These are phyloP conservation scores for Actinidia polygama DNA, from an alignment of 179 eudicot species.

Conservation along the genomic window DNA sequence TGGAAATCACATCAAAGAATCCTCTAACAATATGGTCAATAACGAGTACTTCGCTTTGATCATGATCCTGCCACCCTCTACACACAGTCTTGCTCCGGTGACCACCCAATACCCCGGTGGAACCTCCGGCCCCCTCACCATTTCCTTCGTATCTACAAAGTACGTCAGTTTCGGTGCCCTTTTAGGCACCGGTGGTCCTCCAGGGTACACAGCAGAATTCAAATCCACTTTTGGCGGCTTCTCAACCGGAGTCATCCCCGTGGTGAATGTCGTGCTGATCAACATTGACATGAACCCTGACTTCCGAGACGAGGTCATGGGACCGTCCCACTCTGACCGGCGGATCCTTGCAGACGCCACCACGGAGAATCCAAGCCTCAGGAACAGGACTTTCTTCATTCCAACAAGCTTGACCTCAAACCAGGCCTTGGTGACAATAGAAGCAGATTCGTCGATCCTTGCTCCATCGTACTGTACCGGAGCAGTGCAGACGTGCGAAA, in stretches of 20 bases:
- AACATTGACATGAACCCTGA: conserved; percentile 82
- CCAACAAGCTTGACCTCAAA: conserved; percentile 81
- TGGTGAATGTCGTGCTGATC: conserved; percentile 79
- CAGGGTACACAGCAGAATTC: conserved; percentile 86
- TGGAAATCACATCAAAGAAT: conserved; percentile 53
- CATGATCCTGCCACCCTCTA: conserved; percentile 70
- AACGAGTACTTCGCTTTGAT: conserved; percentile 79
- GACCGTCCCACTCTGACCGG: conserved; percentile 82
- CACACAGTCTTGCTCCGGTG: conserved; percentile 84
- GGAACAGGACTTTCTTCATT: conserved; percentile 76
- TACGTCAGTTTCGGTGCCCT: conserved; percentile 63
- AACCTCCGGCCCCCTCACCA: conserved; percentile 89
- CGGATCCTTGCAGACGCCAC: conserved; percentile 72
- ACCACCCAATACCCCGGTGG: conserved; percentile 97
- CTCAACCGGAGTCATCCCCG: conserved; percentile 40
- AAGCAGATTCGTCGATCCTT: conserved; percentile 57
- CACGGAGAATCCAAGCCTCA: conserved; percentile 80
- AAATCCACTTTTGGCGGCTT: conserved; percentile 71
- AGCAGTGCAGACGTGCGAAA: conserved; percentile 91
- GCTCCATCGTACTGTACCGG: conserved; percentile 63
- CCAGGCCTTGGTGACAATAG: conserved; percentile 88
- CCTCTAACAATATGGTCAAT: conserved; percentile 68
- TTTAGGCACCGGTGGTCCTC: conserved; percentile 74
- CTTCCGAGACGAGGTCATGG: conserved; percentile 56
- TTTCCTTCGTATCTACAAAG: conserved; percentile 83